Conservation (phyloP, 1,284 basidiomycete genomes). For the Pisolithus thermaeus region DNA sequence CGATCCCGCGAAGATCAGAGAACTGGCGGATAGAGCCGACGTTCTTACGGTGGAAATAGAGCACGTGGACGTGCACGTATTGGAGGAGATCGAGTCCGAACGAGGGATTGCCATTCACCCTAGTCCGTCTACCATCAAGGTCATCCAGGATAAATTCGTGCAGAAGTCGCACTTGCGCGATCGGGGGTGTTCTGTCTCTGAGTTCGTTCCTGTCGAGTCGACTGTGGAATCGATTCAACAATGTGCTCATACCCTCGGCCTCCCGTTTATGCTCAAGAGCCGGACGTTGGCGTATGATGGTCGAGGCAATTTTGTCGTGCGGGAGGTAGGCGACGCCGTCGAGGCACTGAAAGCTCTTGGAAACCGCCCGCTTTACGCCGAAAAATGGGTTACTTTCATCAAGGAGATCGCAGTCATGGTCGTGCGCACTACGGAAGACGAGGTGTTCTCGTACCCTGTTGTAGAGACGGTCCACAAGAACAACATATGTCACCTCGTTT, state of each 20-base stretch:
- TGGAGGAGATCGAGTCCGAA: slow-evolving; percentile 57
- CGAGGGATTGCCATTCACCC: slow-evolving; percentile 75
- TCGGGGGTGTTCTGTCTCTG: slow-evolving; percentile 65
- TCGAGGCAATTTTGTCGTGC: slow-evolving; percentile 85
- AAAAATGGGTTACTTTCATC: slow-evolving; percentile 88
- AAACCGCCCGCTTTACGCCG: slow-evolving; percentile 79
- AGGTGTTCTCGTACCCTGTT: slow-evolving; percentile 82
- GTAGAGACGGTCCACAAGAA: slow-evolving; percentile 97
- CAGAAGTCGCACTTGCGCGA: slow-evolving; percentile 80
- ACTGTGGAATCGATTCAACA: slow-evolving; percentile 50
- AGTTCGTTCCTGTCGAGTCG: slow-evolving; percentile 61
- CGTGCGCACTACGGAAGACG: slow-evolving; percentile 72
- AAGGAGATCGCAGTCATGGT: slow-evolving; percentile 98
- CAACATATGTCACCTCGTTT: slow-evolving; percentile 91
- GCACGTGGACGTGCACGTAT: slow-evolving; percentile 82
- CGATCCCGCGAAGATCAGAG: slow-evolving; percentile 74
- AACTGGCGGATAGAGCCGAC: slow-evolving; percentile 80
- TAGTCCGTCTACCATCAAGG: slow-evolving; percentile 74
- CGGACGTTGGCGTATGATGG: slow-evolving; percentile 96
- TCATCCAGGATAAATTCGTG: slow-evolving; percentile 93
- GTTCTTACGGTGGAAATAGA: slow-evolving; percentile 97
- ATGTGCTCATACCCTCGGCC: slow-evolving; percentile 58
- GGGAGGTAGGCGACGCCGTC: slow-evolving; percentile 46
- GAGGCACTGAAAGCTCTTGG: slow-evolving; percentile 66
- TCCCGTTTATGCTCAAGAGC: slow-evolving; percentile 96